Evolutionary conservation across 2,329 filamentous ascomycete species (phyloP).

Genomic region (Botryosphaeria dothidea): DNA sequence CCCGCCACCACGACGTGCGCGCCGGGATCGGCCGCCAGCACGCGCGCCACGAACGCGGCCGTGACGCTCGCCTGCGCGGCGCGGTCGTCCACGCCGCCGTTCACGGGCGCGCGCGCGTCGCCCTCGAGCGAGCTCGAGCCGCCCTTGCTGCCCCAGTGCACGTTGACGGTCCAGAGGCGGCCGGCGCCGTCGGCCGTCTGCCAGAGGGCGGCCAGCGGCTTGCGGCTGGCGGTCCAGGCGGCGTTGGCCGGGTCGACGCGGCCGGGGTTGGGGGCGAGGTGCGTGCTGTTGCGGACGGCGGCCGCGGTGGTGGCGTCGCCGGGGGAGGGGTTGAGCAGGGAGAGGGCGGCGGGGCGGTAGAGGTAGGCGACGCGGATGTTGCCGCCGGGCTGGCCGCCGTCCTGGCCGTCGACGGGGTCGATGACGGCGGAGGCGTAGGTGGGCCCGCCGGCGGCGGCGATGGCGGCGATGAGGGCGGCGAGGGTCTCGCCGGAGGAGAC

Average conservation of each 20-base stretch:
- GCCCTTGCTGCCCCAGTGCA: constrained; percentile 68
- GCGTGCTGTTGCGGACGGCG: constrained; percentile 57
- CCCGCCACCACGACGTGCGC: constrained; percentile 64
- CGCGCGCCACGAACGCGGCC: constrained; percentile 40
- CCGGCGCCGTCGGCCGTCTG: constrained; percentile 53
- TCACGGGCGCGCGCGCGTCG: constrained; percentile 66
- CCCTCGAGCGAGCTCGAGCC: constrained; percentile 63
- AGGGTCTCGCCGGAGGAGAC: constrained; percentile 23
- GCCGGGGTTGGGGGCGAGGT: constrained; percentile 69
- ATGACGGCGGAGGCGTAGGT: constrained; percentile 48
- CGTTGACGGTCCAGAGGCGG: constrained; percentile 71
- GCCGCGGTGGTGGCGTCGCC: constrained; percentile 58
- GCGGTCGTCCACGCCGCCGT: constrained; percentile 62
- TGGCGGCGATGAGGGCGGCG: constrained; percentile 27
- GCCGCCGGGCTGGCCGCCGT: constrained; percentile 68
- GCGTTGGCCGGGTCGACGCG: constrained; percentile 63
- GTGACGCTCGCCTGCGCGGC: constrained; percentile 59
- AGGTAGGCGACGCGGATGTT: constrained; percentile 73
- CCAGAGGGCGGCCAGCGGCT: constrained; percentile 69
- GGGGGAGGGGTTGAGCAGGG: constrained; percentile 60
- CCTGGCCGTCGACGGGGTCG: neutral
- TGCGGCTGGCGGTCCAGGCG: constrained; percentile 64
- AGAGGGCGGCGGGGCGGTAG: constrained; percentile 62
- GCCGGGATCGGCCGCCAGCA: constrained; percentile 57
- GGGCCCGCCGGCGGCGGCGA: constrained; percentile 37